A percentile compares a stretch with the other conserved stretches of the same genome.
Conservation (phyloP, 352 stramenopile species). For the Phytopythium kandeliae region DNA sequence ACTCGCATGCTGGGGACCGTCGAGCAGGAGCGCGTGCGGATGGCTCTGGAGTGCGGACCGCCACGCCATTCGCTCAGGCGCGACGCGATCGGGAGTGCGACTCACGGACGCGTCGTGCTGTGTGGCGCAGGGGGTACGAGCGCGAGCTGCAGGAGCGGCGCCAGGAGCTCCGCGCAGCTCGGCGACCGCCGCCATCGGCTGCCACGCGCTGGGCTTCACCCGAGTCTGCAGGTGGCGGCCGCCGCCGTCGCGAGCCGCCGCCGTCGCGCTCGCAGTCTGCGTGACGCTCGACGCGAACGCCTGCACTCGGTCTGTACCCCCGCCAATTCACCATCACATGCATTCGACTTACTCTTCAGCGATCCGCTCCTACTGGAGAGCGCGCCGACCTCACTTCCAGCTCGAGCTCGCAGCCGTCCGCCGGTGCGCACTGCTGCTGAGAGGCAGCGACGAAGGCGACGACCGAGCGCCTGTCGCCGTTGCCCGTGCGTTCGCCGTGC, state of each 20-base stretch:
- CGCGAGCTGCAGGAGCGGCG: conserved; percentile 28
- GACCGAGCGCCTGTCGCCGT: conserved; percentile 11
- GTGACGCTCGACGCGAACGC: not conserved
- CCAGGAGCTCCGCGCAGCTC: conserved; percentile 7
- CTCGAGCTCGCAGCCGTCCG: conserved; percentile 12
- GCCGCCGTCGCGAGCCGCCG: not conserved
- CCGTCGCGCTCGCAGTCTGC: not conserved
- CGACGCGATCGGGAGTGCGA: not conserved
- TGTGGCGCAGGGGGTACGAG: conserved; percentile 29
- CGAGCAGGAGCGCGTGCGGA: conserved; percentile 36
- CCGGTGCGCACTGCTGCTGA: not conserved
- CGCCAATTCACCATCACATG: not conserved
- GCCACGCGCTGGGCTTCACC: not conserved
- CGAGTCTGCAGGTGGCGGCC: not conserved
- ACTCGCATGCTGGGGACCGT: not conserved
- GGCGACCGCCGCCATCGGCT: not conserved
- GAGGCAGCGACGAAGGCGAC: conserved; percentile 10
- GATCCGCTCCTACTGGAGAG: not conserved
- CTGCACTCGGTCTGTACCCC: too few relatives aligned
- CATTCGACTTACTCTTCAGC: too few relatives aligned
- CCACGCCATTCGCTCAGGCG: not conserved
- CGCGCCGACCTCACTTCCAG: conserved; percentile 16
- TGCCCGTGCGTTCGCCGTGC: conserved; percentile 7
- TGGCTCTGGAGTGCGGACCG: conserved; percentile 32
- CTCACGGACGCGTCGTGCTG: not conserved